Conservation (phyloP, 306 rosid species). For the Albizia julibrissin region DNA sequence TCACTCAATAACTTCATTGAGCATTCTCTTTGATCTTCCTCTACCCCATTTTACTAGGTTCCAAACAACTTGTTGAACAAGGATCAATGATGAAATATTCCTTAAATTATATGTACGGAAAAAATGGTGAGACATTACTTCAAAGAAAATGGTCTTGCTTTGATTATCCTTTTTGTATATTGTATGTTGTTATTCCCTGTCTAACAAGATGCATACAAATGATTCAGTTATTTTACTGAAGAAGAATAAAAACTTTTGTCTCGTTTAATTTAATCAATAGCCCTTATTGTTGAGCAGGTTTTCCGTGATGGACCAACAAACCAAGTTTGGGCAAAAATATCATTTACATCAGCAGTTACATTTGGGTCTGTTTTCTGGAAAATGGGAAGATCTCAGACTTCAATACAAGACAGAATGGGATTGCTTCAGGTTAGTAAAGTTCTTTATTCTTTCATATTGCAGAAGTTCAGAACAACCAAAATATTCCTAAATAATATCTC, state of each 20-base stretch:
- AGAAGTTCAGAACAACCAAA: conserved; percentile 13
- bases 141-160: not conserved
- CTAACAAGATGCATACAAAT: conserved; percentile 7
- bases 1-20: too few relatives aligned
- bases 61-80: too few relatives aligned
- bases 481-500: conserved; percentile 12
- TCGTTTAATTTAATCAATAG: conserved; percentile 34
- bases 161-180: conserved; percentile 15
- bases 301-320: conserved; percentile 92
- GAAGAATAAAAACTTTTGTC: conserved; percentile 24
- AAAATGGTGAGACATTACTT: conserved; percentile 7
- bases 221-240: not conserved
- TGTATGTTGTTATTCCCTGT: conserved; percentile 13
- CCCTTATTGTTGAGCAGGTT: conserved; percentile 56
- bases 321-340: conserved; percentile 90
- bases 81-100: not conserved
- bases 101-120: conserved; percentile 1
- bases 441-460: conserved; percentile 21
- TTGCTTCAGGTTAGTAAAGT: conserved; percentile 84
- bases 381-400: conserved; percentile 94
- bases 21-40: too few relatives aligned
- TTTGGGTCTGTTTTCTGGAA: conserved; percentile 97
- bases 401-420: conserved; percentile 98
- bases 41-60: too few relatives aligned
- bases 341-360: conserved; percentile 84